These are phyloP conservation scores for Adansonia rubrostipa DNA, from an alignment of 441 rosid species.

Conservation along the genomic window DNA sequence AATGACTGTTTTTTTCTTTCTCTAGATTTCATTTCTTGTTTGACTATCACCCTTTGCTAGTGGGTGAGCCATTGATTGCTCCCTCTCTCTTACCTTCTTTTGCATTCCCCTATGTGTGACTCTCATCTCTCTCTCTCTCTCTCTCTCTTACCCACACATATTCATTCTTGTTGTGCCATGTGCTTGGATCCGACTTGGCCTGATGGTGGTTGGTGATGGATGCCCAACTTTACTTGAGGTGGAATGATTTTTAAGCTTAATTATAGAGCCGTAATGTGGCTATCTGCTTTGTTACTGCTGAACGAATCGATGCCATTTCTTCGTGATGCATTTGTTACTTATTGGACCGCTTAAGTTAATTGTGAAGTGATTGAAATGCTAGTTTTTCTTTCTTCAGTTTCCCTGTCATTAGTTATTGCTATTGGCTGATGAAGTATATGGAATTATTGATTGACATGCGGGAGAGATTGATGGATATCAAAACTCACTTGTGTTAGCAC, in stretches of 20 bases:
- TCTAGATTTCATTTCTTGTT: slow-evolving; percentile 45
- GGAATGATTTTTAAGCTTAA: slow-evolving; percentile 41
- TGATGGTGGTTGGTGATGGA: slow-evolving; percentile 59
- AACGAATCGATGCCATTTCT: background rate
- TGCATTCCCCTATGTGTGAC: slow-evolving; percentile 36
- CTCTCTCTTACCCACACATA: slow-evolving; percentile 26
- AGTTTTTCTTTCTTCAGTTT: background rate
- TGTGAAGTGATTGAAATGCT: background rate
- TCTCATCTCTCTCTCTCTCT: slow-evolving; percentile 24
- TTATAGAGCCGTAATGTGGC: background rate
- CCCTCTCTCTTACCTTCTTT: slow-evolving; percentile 29
- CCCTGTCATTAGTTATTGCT: background rate
- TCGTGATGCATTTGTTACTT: background rate
- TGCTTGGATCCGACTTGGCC: slow-evolving; percentile 56
- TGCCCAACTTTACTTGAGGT: slow-evolving; percentile 50
- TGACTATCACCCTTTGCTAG: slow-evolving; percentile 51
- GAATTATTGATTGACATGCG: background rate
- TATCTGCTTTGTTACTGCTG: background rate
- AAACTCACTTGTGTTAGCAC: background rate
- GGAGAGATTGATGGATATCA: background rate
- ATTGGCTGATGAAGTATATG: background rate
- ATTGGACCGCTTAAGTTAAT: background rate
- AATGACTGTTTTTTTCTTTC: slow-evolving; percentile 30
- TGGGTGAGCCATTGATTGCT: slow-evolving; percentile 59
- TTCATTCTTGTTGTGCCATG: slow-evolving; percentile 42